A percentile compares a stretch with the other conserved stretches of the same genome.
phyloP scores from a whole-genome alignment of 2,329 filamentous ascomycete species.

The Clonostachys rhizophaga region DNA sequence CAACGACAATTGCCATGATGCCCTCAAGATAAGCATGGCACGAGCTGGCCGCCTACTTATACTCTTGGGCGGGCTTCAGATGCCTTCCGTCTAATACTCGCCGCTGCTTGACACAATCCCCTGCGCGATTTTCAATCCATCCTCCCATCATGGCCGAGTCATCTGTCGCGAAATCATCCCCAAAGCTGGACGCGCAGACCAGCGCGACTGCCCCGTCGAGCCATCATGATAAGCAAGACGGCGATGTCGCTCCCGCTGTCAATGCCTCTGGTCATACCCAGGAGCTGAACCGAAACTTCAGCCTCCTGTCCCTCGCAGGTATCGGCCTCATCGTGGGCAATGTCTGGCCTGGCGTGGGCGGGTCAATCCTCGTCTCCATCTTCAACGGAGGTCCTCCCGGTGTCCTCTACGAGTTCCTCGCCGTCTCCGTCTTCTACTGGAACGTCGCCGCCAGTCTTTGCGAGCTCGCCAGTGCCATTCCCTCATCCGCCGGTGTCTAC shows the following conservation, averaged over 20 bases:
- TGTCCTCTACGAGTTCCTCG: constrained; percentile 56
- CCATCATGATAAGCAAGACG: no score
- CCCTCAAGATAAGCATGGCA: no score
- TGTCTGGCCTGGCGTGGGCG: constrained; percentile 36
- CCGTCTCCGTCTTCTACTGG: constrained; percentile 48
- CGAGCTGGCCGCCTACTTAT: no score
- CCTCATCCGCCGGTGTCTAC: constrained; percentile 57
- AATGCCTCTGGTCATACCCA: constrained; percentile 36
- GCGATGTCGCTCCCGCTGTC: constrained; percentile 7
- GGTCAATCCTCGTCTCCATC: constrained; percentile 42
- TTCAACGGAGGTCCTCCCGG: constrained; percentile 59
- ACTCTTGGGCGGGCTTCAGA: no score
- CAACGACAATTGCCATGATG: no score
- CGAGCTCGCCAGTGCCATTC: constrained; percentile 56
- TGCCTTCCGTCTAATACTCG: no score
- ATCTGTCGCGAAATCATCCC: no score
- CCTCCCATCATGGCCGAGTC: no score
- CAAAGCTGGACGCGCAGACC: no score
- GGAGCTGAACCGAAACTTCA: constrained; percentile 30
- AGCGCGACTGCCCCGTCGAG: no score
- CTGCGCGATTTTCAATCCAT: no score
- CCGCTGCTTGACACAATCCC: no score
- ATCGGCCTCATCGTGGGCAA: constrained; percentile 35
- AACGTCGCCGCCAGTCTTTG: constrained; percentile 53
- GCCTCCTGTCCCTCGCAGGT: constrained; percentile 31